A percentile compares a stretch with the other conserved stretches of the same genome.
These are phyloP conservation scores for Botrytis aclada DNA, from an alignment of 2,329 filamentous ascomycete species.

Conservation along the genomic window DNA sequence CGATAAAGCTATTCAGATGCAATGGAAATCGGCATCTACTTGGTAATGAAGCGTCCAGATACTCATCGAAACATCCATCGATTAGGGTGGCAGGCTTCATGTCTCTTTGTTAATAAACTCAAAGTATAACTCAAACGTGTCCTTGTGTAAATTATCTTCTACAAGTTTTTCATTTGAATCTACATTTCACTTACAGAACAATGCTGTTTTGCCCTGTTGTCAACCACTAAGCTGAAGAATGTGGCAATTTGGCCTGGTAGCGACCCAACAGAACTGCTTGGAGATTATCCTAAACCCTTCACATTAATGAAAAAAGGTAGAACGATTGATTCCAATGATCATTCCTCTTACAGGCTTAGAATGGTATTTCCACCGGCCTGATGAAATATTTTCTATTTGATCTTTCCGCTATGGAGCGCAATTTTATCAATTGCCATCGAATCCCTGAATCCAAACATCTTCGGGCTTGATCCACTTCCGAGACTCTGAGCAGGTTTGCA, in stretches of 20 bases:
- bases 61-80: background rate
- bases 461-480: background rate
- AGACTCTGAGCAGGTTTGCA: background rate
- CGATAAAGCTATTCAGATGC: background rate
- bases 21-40: background rate
- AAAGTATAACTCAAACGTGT: background rate
- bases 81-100: background rate
- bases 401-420: background rate
- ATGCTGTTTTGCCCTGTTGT: background rate
- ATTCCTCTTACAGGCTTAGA: background rate
- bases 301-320: background rate
- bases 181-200: too few species aligned
- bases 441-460: rapidly evolving
- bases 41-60: background rate
- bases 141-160: background rate
- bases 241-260: background rate
- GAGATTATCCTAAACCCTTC: background rate
- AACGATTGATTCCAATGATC: background rate
- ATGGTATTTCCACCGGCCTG: background rate
- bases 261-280: rapidly evolving
- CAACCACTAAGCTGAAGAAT: background rate
- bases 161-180: too few species aligned
- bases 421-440: background rate
- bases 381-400: background rate
- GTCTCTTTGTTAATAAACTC: background rate